Conservation (phyloP, 2,329 filamentous ascomycete genomes). For the Beauveria asiatica region DNA sequence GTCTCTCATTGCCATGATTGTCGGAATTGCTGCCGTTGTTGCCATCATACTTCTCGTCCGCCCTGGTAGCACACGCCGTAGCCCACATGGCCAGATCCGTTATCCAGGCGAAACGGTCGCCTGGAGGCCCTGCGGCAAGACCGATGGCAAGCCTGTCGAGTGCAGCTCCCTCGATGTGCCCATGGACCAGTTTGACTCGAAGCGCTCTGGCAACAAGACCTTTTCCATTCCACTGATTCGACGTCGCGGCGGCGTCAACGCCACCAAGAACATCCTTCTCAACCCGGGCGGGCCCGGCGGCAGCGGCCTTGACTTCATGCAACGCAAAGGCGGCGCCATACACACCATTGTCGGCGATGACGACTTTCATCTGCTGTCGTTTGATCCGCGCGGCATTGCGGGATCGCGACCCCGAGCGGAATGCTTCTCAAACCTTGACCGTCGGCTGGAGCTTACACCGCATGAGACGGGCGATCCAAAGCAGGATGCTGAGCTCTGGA, state of each 20-base stretch:
- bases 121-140: constrained; percentile 32
- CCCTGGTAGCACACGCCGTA: not conserved
- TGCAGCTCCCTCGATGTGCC: constrained; percentile 37
- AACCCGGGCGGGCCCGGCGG: constrained; percentile 42
- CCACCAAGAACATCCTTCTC: constrained; percentile 34
- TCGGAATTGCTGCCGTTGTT: not conserved
- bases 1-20: not conserved
- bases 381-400: constrained; percentile 39
- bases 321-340: constrained; percentile 27
- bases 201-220: constrained; percentile 26
- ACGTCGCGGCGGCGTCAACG: constrained; percentile 32
- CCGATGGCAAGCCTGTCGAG: constrained; percentile 29
- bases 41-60: constrained; percentile 1
- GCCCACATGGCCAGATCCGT: not conserved
- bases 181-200: constrained; percentile 35
- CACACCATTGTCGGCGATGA: constrained; percentile 31
- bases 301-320: constrained; percentile 32
- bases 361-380: constrained; percentile 34
- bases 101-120: constrained; percentile 28
- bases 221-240: constrained; percentile 38
- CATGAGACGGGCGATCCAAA: constrained; percentile 18
- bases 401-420: constrained; percentile 21
- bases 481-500: constrained; percentile 29
- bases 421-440: constrained; percentile 30
- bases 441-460: constrained; percentile 20